Conservation (phyloP, 352 stramenopile species). For the Poterioochromonas sp. region DNA sequence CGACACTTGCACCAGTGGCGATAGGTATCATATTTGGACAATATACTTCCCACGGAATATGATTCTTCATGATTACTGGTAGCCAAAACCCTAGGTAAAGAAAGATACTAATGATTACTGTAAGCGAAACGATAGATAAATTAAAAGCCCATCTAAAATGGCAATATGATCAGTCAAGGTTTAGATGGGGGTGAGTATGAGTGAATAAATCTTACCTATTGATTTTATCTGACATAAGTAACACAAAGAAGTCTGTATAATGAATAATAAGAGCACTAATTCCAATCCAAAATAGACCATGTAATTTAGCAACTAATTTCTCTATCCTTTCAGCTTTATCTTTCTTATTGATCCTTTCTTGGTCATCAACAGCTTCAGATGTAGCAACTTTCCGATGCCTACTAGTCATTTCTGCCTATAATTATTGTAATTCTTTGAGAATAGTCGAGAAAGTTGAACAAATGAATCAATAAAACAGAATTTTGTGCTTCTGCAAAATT, state of each 20-base stretch:
- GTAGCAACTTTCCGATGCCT: too few relatives aligned
- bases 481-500: too few relatives aligned
- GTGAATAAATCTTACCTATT: slow-evolving; percentile 39
- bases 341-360: slow-evolving; percentile 33
- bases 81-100: slow-evolving; percentile 70
- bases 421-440: too few relatives aligned
- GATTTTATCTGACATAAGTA: slow-evolving; percentile 41
- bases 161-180: not conserved
- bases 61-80: slow-evolving; percentile 65
- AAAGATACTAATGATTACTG: slow-evolving; percentile 70
- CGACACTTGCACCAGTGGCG: slow-evolving; percentile 57
- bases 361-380: too few relatives aligned
- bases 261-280: slow-evolving; percentile 33
- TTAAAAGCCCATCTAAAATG: slow-evolving; percentile 62
- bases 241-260: slow-evolving; percentile 43
- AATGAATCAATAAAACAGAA: too few relatives aligned
- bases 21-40: slow-evolving; percentile 70
- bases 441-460: too few relatives aligned
- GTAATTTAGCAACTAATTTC: slow-evolving; percentile 44
- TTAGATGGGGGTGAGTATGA: not conserved
- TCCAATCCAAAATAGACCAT: slow-evolving; percentile 43
- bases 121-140: slow-evolving; percentile 60
- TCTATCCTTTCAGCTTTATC: slow-evolving; percentile 40
- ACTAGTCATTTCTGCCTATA: too few relatives aligned
- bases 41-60: slow-evolving; percentile 74